phyloP scores from a whole-genome alignment of 441 rosid species.

The Bruguiera hainesii region DNA sequence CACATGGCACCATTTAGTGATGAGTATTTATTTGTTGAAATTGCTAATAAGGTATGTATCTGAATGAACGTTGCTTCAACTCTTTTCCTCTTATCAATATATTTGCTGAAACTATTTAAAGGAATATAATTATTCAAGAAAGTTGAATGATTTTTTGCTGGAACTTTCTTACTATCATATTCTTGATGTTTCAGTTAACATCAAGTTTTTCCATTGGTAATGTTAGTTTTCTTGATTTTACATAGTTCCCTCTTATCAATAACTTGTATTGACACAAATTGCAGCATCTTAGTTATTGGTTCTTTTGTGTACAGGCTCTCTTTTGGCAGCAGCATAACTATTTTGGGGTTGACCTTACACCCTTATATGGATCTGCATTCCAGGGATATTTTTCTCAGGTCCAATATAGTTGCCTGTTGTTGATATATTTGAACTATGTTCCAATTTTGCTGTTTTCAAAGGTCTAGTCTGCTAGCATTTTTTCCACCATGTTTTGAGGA shows the following conservation, averaged over 20 bases:
- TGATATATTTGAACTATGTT: neutral
- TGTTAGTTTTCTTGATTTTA: neutral
- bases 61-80: conserved; percentile 9
- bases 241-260: neutral
- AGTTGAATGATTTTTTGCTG: neutral
- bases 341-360: conserved; percentile 85
- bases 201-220: neutral
- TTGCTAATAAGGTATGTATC: conserved; percentile 88
- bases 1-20: conserved; percentile 98
- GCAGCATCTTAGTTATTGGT: neutral
- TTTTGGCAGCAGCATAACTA: conserved; percentile 96
- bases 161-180: conserved; percentile 2
- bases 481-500: no score
- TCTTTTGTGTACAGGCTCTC: conserved; percentile 53
- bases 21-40: conserved; percentile 84
- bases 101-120: neutral
- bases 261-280: neutral
- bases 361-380: conserved; percentile 73
- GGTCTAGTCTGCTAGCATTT: neutral
- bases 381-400: conserved; percentile 97
- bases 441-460: neutral
- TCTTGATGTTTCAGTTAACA: neutral
- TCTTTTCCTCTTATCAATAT: neutral
- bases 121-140: neutral
- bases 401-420: conserved; percentile 10